Percentiles rank a stretch among this genome's conserved stretches.
Conservation (phyloP, 768 basidiomycete species). For the Candolleomyces aberdarensis region DNA sequence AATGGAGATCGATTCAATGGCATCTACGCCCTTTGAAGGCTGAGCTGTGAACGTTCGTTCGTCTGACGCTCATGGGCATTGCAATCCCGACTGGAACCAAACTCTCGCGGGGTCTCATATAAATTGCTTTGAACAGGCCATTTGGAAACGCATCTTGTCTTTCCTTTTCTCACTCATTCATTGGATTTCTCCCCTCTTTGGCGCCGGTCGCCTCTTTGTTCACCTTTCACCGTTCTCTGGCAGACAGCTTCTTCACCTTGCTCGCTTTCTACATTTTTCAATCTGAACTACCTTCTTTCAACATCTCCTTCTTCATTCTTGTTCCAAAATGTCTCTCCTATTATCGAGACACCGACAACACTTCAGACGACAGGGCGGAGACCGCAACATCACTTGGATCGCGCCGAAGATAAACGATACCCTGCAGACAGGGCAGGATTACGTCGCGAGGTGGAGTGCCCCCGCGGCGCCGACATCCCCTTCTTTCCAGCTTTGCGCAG, state of each 20-base stretch:
- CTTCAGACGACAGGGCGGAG: background rate
- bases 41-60: background rate
- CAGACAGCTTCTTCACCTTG: background rate
- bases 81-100: constrained; percentile 1
- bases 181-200: background rate
- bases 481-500: constrained; percentile 18
- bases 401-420: constrained; percentile 10
- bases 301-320: background rate
- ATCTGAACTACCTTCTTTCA: background rate
- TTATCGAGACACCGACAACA: background rate
- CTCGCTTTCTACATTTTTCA: background rate
- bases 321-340: background rate
- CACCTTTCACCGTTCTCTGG: background rate
- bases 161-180: background rate
- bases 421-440: constrained; percentile 15
- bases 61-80: background rate
- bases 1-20: constrained; percentile 75
- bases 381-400: constrained; percentile 7
- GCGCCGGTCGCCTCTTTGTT: constrained; percentile 8
- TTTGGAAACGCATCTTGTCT: background rate
- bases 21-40: constrained; percentile 60
- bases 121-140: background rate
- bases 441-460: constrained; percentile 17
- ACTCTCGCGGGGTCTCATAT: background rate
- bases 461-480: constrained; percentile 9